phyloP scores from a whole-genome alignment of 2,329 filamentous ascomycete genomes.

The Claviceps sp. region DNA sequence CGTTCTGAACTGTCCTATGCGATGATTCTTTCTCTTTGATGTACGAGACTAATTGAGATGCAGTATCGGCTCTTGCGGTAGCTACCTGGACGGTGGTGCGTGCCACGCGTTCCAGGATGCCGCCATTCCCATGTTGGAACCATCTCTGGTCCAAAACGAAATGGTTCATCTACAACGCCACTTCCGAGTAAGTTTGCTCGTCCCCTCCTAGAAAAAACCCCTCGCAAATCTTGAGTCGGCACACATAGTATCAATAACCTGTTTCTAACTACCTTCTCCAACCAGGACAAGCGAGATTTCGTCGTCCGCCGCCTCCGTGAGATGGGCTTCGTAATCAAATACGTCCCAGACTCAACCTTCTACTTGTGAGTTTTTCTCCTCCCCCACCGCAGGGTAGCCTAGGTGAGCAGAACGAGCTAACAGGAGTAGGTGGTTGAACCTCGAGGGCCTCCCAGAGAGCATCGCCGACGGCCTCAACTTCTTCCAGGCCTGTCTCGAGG shows the following conservation, averaged over 20 bases:
- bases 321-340: conserved; percentile 79
- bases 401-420: neutral
- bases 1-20: conserved; percentile 12
- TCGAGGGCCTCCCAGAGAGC: conserved; percentile 55
- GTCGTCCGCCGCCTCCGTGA: conserved; percentile 64
- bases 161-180: conserved; percentile 83
- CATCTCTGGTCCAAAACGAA: conserved; percentile 62
- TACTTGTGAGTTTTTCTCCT: conserved; percentile 54
- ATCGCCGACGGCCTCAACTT: conserved; percentile 93
- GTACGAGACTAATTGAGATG: conserved; percentile 1
- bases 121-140: conserved; percentile 85
- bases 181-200: conserved; percentile 45
- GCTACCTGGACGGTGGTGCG: conserved; percentile 86
- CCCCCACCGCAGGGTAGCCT: neutral
- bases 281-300: conserved; percentile 74
- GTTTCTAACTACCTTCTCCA: conserved; percentile 5
- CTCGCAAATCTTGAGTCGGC: neutral
- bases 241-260: neutral
- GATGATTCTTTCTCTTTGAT: neutral
- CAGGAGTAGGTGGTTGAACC: conserved; percentile 38
- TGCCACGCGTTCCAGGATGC: conserved; percentile 95
- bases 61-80: conserved; percentile 75
- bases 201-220: no score
- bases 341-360: conserved; percentile 82
- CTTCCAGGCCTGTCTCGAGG: conserved; percentile 83